Evolutionary conservation across 108 stramenopile species (phyloP), one percentile per base, ranked within the genome.

Genomic region (Cylindrotheca fusiformis): DNA sequence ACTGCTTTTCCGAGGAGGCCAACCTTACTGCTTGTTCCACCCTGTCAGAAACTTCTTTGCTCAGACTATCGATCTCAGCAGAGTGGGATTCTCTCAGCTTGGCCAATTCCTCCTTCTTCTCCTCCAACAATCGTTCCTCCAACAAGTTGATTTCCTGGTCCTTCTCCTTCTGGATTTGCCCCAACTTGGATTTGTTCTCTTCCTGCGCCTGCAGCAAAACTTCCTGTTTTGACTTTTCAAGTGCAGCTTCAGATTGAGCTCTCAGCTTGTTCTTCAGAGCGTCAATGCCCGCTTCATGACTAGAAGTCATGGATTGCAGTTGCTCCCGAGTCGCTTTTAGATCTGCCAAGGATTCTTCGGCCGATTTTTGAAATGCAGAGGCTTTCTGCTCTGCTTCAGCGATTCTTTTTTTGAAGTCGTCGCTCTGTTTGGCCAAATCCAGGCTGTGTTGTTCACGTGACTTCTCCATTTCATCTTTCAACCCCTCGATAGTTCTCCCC

Each of bases 311-410:
- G 24, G 47, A 32, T 33, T 69, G 52, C 0, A 75, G 20, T 60
- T 76, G 58, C 24, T 69, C 63, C 29, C 60, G 32, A 23, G 57
- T 57, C 14, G 14, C 50, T n/a, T 53, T 49, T 12, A 65, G 36
- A n/a, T 73, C 41, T 8, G 25, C 45, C 23, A n/a, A 22, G 3
- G 2, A 27, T 48, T 60, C 60, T 21, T 63, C 52, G 2, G 36
- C 31, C 3, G 47, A 26, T 10, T 30, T 41, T 44, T 44, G 4
- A 17, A 47, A n/a, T 30, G 60, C 58, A 14, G 47, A 50, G 6
- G 46, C 68, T 3, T 48, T 26, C 33, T 58, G 18, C 20, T 59
- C 44, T 14, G 49, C 48, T 20, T 49, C 60, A n/a, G 30, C 60
- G 28, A 71, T 22, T 8, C 57, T 41, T 20, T 68, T 41, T 17